phyloP scores from a whole-genome alignment of 352 stramenopile species.

The Phytophthora fragariaefolia region DNA sequence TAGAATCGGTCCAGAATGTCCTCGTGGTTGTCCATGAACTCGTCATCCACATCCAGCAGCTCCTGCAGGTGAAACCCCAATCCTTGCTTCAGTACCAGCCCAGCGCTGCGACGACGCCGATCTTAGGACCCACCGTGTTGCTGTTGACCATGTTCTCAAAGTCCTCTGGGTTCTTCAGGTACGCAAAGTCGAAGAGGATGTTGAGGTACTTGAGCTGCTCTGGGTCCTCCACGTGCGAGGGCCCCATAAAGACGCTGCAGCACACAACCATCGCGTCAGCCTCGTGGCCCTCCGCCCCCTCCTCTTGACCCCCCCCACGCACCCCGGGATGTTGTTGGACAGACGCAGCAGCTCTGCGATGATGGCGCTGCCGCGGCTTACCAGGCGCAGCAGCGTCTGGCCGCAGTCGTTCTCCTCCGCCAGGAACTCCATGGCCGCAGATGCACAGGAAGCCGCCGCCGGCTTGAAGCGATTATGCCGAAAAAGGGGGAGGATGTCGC shows the following conservation, averaged over 20 bases:
- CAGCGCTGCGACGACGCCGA: no score
- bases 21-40: conserved; percentile 92
- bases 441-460: neutral
- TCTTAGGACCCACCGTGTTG: conserved; percentile 77
- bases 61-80: conserved; percentile 49
- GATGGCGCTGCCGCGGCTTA: conserved; percentile 91
- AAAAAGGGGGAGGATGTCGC: conserved; percentile 3
- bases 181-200: conserved; percentile 96
- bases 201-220: conserved; percentile 92
- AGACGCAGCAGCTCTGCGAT: conserved; percentile 93
- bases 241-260: conserved; percentile 82
- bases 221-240: conserved; percentile 87
- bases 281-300: neutral
- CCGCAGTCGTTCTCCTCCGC: conserved; percentile 95
- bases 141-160: conserved; percentile 94
- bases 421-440: conserved; percentile 81
- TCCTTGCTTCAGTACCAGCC: no score
- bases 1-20: conserved; percentile 91
- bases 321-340: conserved; percentile 92
- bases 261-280: conserved; percentile 23
- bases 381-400: conserved; percentile 93
- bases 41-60: conserved; percentile 90
- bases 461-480: conserved; percentile 31
- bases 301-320: neutral
- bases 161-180: conserved; percentile 95